Evolutionary conservation across 1,139 yeast genomes (phyloP).

Genomic region (Scheffersomyces cryptocercus): DNA sequence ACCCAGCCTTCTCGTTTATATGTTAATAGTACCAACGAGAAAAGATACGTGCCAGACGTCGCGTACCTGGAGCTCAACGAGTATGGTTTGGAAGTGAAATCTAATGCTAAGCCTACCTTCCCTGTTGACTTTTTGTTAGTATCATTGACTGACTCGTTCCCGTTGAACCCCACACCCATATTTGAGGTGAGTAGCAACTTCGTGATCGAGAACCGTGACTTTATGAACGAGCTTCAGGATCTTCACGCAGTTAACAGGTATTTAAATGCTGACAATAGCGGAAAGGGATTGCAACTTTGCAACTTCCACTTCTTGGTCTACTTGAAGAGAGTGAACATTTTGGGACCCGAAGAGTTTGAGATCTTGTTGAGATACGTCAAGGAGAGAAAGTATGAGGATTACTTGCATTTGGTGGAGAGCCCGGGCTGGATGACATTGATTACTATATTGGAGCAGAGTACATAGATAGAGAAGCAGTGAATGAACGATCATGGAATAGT

Average conservation of each 20-base stretch:
- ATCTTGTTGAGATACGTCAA: conserved; percentile 46
- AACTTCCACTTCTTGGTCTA: conserved; percentile 78
- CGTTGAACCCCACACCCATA: conserved; percentile 57
- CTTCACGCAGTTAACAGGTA: conserved; percentile 43
- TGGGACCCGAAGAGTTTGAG: conserved; percentile 52
- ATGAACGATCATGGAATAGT: too few relatives aligned
- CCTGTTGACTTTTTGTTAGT: conserved; percentile 92
- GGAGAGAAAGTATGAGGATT: conserved; percentile 41
- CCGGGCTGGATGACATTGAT: conserved; percentile 79
- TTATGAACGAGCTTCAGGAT: conserved; percentile 74
- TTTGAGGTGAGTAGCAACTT: conserved; percentile 47
- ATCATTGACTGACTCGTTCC: conserved; percentile 91
- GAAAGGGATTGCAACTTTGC: conserved; percentile 43
- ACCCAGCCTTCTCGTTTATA: conserved; percentile 89
- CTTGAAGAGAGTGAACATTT: conserved; percentile 52
- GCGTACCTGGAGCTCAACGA: conserved; percentile 84
- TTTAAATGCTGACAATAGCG: conserved; percentile 42
- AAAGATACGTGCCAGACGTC: conserved; percentile 91
- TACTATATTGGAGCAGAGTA: conserved; percentile 52
- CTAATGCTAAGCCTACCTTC: conserved; percentile 91
- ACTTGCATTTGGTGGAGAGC: conserved; percentile 56
- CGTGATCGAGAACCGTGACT: conserved; percentile 78
- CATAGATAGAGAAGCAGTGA: conserved; percentile 6
- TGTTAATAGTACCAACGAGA: conserved; percentile 68
- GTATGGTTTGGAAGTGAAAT: conserved; percentile 82